Conservation (phyloP, 2,329 filamentous ascomycete species). For the Teratosphaeria epicoccoides region DNA sequence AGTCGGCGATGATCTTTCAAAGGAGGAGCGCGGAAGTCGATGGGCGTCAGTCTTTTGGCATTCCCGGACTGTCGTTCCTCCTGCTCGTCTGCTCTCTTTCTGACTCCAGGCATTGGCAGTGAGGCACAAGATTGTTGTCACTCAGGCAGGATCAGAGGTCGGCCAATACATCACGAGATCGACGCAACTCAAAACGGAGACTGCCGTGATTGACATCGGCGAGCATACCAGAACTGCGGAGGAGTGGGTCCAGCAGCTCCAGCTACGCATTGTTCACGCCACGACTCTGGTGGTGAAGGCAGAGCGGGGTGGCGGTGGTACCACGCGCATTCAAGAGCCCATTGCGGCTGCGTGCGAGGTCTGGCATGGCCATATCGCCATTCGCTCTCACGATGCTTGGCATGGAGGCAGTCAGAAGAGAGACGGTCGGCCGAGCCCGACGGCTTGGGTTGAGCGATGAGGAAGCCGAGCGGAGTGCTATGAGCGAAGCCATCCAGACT, state of each 20-base stretch:
- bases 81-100: background rate
- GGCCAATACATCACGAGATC: background rate
- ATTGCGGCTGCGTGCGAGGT: background rate
- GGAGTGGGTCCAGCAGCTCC: background rate
- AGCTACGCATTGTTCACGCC: background rate
- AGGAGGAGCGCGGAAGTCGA: background rate
- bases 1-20: background rate
- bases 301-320: background rate
- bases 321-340: background rate
- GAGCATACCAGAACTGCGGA: background rate
- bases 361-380: slow-evolving; percentile 5
- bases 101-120: background rate
- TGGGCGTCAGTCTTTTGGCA: background rate
- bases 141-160: background rate
- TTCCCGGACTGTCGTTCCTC: too few relatives aligned
- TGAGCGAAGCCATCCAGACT: background rate
- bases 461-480: background rate
- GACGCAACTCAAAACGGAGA: background rate
- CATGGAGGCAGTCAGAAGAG: background rate
- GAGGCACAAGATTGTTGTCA: background rate
- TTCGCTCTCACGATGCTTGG: slow-evolving; percentile 6
- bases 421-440: background rate
- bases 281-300: background rate
- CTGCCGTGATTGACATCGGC: background rate
- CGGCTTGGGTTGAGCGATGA: background rate